A percentile compares a stretch with the other conserved stretches of the same genome.
Conservation (phyloP, 2,329 filamentous ascomycete genomes). For the Aspergillus sp. region DNA sequence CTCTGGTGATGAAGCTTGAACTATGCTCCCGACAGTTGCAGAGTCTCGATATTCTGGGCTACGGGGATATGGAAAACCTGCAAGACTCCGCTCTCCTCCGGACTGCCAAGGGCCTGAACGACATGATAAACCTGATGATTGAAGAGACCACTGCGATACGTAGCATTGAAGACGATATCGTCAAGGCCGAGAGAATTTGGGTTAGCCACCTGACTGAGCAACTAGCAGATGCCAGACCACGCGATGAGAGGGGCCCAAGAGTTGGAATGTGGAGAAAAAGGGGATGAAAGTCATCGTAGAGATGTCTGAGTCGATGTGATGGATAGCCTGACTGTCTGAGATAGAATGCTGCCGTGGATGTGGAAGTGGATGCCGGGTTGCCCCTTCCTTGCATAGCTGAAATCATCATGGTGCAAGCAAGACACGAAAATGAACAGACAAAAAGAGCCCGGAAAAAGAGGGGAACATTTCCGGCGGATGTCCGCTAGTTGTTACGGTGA, state of each 20-base stretch:
- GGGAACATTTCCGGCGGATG: too few species aligned
- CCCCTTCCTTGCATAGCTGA: too few species aligned
- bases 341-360: too few species aligned
- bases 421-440: too few species aligned
- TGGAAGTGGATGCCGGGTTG: too few species aligned
- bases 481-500: too few species aligned
- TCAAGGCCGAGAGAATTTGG: constrained; percentile 28
- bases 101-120: constrained; percentile 21
- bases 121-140: constrained; percentile 29
- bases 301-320: too few species aligned
- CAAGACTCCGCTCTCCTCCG: constrained; percentile 28
- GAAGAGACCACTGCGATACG: constrained; percentile 33
- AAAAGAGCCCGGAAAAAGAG: too few species aligned
- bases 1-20: constrained; percentile 28
- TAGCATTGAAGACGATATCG: constrained; percentile 29
- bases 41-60: constrained; percentile 30
- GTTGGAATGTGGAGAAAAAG: constrained; percentile 23
- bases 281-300: neutral
- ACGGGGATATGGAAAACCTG: constrained; percentile 19
- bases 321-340: too few species aligned
- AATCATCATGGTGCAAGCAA: too few species aligned
- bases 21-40: constrained; percentile 30
- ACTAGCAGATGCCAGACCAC: constrained; percentile 9
- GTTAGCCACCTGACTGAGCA: constrained; percentile 25
- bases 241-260: constrained; percentile 9